Evolutionary conservation across 768 basidiomycete species (phyloP), one percentile per base, ranked within the genome.

Genomic region (Clavulina sp.): DNA sequence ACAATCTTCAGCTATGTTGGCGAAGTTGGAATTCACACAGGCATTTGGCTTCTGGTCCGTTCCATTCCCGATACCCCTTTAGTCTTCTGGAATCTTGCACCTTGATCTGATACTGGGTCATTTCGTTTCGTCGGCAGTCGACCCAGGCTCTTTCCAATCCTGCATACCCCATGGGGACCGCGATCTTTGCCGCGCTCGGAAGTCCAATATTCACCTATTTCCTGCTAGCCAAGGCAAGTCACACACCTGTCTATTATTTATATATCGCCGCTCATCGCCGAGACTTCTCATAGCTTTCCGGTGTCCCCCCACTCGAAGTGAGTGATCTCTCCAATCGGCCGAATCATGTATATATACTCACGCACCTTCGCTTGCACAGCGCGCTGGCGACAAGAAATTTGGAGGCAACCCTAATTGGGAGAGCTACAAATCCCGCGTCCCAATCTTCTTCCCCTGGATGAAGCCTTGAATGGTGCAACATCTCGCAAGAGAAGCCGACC

Each of bases 251-350:
- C 26, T 30, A 28, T 32, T 7, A 19, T 5, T 41, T 18, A 33
- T 32, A 36, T 38, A 46, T 24, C 38, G 28, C 21, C 21, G 16
- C 43, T 46, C 9, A 46, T 7, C 13, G 24, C n/a, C 7, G 16
- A 13, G 6, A 19, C 36, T 33, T 49, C 49, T 19, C 41, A 4
- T 57, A 79, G 72, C 68, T 73, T 3, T 80, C 80, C 4, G 81
- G 81, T 18, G 74, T 84, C n/a, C 83, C 82, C 1, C 73, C 74
- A 2, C 70, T 84, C 18, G 83, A n/a, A n/a, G n/a, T n/a, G n/a
- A n/a, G n/a, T n/a, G n/a, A n/a, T n/a, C n/a, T n/a, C n/a, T n/a
- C n/a, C n/a, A n/a, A n/a, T n/a, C n/a, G n/a, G n/a, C n/a, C n/a
- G n/a, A n/a, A n/a, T n/a, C n/a, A n/a, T n/a, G n/a, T n/a, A n/a